These are phyloP conservation scores for Radiomyces spectabilis DNA, from an alignment of 192 early-diverging fungal genomes.

Conservation along the genomic window DNA sequence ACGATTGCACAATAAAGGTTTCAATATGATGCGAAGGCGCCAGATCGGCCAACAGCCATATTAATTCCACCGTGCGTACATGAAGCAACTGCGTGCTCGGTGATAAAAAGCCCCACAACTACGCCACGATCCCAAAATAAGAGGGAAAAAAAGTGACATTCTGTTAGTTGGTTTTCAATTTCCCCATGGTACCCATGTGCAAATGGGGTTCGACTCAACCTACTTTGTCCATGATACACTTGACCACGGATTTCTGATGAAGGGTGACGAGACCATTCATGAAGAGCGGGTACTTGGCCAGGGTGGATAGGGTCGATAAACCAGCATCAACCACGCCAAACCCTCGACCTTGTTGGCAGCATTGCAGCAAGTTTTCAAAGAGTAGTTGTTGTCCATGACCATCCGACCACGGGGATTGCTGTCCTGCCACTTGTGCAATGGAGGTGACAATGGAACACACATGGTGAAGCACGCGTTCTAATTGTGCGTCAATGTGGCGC, in stretches of 20 bases:
- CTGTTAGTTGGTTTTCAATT: too few species aligned
- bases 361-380: conserved; percentile 15
- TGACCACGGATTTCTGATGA: conserved; percentile 27
- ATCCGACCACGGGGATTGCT: not conserved
- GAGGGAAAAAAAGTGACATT: not conserved
- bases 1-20: conserved; percentile 44
- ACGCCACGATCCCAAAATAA: not conserved
- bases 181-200: too few species aligned
- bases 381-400: not conserved
- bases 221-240: conserved; percentile 40
- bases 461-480: conserved; percentile 1
- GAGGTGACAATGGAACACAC: not conserved
- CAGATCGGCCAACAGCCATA: conserved; percentile 54
- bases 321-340: conserved; percentile 44
- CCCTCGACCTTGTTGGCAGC: conserved; percentile 22
- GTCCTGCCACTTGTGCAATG: not conserved
- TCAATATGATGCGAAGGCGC: conserved; percentile 54
- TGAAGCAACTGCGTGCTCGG: conserved; percentile 50
- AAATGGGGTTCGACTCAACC: too few species aligned
- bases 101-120: conserved; percentile 59
- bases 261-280: conserved; percentile 18
- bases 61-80: conserved; percentile 50
- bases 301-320: conserved; percentile 32
- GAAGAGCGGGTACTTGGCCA: conserved; percentile 31
- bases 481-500: conserved; percentile 1